A percentile compares a stretch with the other conserved stretches of the same genome.
These are phyloP conservation scores for Dillenia turbinata DNA, from an alignment of 164 flowering plant genomes.

Conservation along the genomic window DNA sequence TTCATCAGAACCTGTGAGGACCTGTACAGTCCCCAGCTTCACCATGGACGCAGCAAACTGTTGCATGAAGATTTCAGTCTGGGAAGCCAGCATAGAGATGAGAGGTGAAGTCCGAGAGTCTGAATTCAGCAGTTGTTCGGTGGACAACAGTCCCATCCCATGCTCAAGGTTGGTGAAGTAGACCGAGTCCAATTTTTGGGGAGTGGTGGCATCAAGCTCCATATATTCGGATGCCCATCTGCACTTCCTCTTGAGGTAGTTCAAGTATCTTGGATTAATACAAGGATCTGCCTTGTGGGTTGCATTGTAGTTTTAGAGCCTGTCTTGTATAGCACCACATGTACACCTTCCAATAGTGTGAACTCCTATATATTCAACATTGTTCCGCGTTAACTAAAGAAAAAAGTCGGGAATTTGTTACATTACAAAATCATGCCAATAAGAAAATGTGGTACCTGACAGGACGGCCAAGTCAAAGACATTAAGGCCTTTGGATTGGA, in stretches of 20 bases:
- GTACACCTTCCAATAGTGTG: slow-evolving; percentile 73
- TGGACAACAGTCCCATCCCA: slow-evolving; percentile 50
- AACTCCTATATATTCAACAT: slow-evolving; percentile 37
- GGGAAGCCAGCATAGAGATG: slow-evolving; percentile 32
- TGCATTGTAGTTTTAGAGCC: slow-evolving; percentile 50
- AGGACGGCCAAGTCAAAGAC: slow-evolving; percentile 63
- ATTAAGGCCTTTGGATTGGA: slow-evolving; percentile 50
- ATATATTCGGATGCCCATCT: slow-evolving; percentile 55
- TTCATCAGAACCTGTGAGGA: slow-evolving; percentile 40
- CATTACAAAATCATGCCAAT: background rate
- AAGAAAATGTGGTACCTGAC: slow-evolving; percentile 40
- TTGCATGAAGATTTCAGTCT: slow-evolving; percentile 30
- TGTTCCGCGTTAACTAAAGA: background rate
- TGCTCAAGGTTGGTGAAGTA: slow-evolving; percentile 59
- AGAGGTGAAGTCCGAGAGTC: slow-evolving; percentile 51
- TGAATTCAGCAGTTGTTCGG: slow-evolving; percentile 52
- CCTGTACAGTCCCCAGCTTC: slow-evolving; percentile 57
- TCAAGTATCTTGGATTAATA: slow-evolving; percentile 36
- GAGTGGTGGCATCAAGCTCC: slow-evolving; percentile 64
- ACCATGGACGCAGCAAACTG: slow-evolving; percentile 75
- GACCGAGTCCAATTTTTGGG: slow-evolving; percentile 40
- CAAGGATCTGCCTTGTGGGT: slow-evolving; percentile 47
- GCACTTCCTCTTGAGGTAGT: slow-evolving; percentile 65
- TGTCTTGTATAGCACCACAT: slow-evolving; percentile 47
- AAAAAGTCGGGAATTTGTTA: background rate